phyloP scores from a whole-genome alignment of 2,329 filamentous ascomycete genomes.

The Microcyclosporella mali region DNA sequence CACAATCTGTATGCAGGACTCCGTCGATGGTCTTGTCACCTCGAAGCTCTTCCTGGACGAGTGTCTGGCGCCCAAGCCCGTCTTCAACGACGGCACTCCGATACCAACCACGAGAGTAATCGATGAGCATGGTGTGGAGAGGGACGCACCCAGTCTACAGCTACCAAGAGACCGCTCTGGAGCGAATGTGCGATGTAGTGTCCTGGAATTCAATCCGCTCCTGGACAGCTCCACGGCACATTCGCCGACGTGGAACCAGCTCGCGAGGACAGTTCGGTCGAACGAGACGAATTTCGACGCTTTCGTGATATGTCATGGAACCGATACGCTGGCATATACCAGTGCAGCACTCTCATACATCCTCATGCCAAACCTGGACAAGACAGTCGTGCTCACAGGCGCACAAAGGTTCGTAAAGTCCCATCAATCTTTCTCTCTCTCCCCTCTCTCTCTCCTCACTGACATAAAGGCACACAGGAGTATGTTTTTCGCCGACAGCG shows the following conservation, averaged over 20 bases:
- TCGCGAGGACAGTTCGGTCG: constrained; percentile 68
- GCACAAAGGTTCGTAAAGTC: constrained; percentile 38
- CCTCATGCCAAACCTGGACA: constrained; percentile 74
- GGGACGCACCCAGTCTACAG: constrained; percentile 58
- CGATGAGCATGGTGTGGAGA: constrained; percentile 21
- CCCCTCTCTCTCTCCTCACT: no score
- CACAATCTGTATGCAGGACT: constrained; percentile 86
- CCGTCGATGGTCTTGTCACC: constrained; percentile 71
- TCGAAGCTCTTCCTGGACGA: constrained; percentile 67
- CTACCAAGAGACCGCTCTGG: constrained; percentile 76
- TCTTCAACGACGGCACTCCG: constrained; percentile 73
- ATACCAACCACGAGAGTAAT: constrained; percentile 23
- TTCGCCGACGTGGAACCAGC: constrained; percentile 76
- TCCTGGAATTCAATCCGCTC: constrained; percentile 76
- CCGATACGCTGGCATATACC: constrained; percentile 81
- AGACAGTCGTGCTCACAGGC: constrained; percentile 78
- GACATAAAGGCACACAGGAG: no score
- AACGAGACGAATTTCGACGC: constrained; percentile 88
- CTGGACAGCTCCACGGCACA: constrained; percentile 89
- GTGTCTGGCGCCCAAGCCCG: constrained; percentile 73
- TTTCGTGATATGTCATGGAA: constrained; percentile 86
- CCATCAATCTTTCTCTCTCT: no score
- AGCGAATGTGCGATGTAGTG: constrained; percentile 73
- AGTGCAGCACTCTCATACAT: constrained; percentile 89
- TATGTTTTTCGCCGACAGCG: constrained; percentile 84